Base-by-base conservation (phyloP, 2,329 filamentous ascomycete genomes). In the Cercospora janseana region DNA sequence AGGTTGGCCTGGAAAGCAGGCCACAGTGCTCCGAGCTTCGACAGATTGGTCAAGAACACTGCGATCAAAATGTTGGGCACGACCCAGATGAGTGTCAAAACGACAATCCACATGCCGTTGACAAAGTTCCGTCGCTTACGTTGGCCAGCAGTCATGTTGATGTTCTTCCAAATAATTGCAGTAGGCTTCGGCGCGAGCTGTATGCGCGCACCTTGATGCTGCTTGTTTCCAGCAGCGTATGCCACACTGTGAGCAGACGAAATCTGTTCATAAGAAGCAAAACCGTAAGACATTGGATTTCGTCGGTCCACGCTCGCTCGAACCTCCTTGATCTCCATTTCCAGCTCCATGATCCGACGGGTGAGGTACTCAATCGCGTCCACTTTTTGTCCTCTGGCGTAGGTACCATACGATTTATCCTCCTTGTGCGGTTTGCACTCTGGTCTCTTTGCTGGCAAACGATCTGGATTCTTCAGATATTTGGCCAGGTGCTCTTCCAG, bases 351-450 rank as follows among this genome's bases (percentile, higher is more conserved):
- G 64, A 98, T 96, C 13, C 91, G 84, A 46, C 86, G 80, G 0
- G 90, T 94, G 46, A 95, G 76, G 63, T 95, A 97, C 56, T 95
- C 88, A 63, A 98, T 97, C 13, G 93, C 89, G 66, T 98, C 93
- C 4, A 97, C 80, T 66, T 90, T 92, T 58, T 87, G 81, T 10
- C 81, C 81, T 26, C 79, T 80, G 18, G 84, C 77, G 60, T 82
- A 84, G 0, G 82, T 79, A 10, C 53, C 56, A 28, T 52, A 51
- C 4, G 52, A 51, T 49, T 81, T 82, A 62, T 96, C 88, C 56
- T 86, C 86, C 66, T 90, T 92, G 9, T 86, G 86, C 0, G 88
- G 87, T 35, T 80, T 82, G 74, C 91, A 94, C 41, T 80, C 78
- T 1, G 93, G 93, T 26, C 93, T 81, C 15, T 80, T 81, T 0